Percentiles rank a stretch among this genome's conserved stretches.
These are phyloP conservation scores for Aspergillus baeticus DNA, from an alignment of 495 filamentous ascomycete species.

Conservation along the genomic window DNA sequence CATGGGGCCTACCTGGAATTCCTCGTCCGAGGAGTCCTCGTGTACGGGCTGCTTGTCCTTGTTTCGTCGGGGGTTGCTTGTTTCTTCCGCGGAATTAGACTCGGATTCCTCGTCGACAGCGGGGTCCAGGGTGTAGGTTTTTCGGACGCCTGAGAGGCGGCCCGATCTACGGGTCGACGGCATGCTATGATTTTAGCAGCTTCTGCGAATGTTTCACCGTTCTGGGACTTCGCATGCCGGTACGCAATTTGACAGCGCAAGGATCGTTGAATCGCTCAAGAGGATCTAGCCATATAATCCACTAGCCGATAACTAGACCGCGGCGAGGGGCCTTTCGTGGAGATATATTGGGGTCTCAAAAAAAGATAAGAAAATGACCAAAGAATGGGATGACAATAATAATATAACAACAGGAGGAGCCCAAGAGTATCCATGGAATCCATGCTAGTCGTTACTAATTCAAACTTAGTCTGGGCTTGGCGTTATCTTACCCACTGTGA, in stretches of 20 bases:
- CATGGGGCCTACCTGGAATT: slow-evolving; percentile 7
- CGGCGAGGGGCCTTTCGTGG: no score
- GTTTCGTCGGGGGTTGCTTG: background rate
- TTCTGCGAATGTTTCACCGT: background rate
- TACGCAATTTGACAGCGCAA: background rate
- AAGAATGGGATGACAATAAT: no score
- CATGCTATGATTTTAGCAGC: slow-evolving; percentile 17
- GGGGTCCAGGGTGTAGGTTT: slow-evolving; percentile 37
- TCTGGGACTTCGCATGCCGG: background rate
- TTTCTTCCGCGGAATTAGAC: background rate
- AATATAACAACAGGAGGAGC: no score
- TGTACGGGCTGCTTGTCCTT: slow-evolving; percentile 21
- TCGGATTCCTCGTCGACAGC: slow-evolving; percentile 35
- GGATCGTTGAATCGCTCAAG: no score
- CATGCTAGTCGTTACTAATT: no score
- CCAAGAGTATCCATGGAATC: no score
- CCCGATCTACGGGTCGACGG: slow-evolving; percentile 37
- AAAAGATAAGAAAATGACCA: no score
- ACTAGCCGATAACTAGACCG: no score
- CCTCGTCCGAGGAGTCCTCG: slow-evolving; percentile 26
- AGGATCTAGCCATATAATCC: no score
- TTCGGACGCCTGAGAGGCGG: slow-evolving; percentile 30
- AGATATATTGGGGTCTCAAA: no score
- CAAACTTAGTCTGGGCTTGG: no score
- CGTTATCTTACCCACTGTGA: no score